Evolutionary conservation across 139 green algal genomes (phyloP), one percentile per base, ranked within the genome.

Genomic region (Chlorella sp.): DNA sequence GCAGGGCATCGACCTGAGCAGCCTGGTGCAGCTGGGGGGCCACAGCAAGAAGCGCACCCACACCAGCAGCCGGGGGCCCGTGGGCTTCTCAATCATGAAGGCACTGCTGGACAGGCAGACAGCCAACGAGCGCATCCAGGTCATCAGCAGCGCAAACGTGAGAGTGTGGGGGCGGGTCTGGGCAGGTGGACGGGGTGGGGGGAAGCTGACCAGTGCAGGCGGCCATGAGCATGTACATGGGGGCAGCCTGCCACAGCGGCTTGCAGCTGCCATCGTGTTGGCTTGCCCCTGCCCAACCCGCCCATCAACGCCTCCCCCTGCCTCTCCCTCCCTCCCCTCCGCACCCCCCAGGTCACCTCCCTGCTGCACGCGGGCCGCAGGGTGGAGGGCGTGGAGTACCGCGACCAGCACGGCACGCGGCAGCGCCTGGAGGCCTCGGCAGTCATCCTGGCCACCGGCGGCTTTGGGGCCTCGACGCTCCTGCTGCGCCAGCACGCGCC

Each of bases 371-470:
- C 67, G 20, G 54, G 41, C 34, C 30, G 43, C 65, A 28, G 76
- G 41, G 76, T 88, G 64, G 32, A 14, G 22, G 87, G 82, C 0
- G 83, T 88, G 34, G 20, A 7, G 32, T 83, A 86, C 56, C 60
- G 34, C 28, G 44, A 60, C 28, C 44, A 60, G 0, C 40, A 65
- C 40, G 81, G 73, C 51, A 60, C 34, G 32, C 76, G 34, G 30
- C 40, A 69, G 70, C 28, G 26, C n/a, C 74, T 92, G 85, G 43
- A 54, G 6, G 83, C 73, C 36, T 64, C 86, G 48, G 90, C 88
- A 24, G 77, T 96, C 43, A 81, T 96, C 40, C 84, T 96, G 77
- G 91, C 93, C 0, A 93, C 90, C 43, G 93, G 93, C 24, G 93
- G 93, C 48, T 96, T 94, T 84, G 92, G 81, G 5, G 93, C 92